Evolutionary conservation across 495 filamentous ascomycete genomes (phyloP).

Genomic region (Talaromyces wortmannii): DNA sequence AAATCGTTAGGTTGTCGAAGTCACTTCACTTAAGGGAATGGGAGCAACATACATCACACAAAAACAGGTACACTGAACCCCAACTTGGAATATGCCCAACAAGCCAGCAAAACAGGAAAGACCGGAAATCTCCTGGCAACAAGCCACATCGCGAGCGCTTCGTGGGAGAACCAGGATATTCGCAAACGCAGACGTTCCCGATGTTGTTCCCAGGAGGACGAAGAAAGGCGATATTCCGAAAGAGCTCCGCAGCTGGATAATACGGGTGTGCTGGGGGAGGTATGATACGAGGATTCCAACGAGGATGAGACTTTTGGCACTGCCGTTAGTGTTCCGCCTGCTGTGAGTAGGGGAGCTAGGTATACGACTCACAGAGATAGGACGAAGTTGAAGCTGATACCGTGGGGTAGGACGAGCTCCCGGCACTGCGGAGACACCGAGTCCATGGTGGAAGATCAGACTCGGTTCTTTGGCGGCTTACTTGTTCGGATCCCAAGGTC

Average conservation of each 20-base stretch:
- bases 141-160: conserved; percentile 71
- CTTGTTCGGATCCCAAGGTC: background rate
- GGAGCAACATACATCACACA: conserved; percentile 61
- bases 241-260: conserved; percentile 80
- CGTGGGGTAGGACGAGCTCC: conserved; percentile 11
- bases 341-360: background rate
- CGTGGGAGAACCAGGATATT: conserved; percentile 82
- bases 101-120: conserved; percentile 80
- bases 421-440: conserved; percentile 22
- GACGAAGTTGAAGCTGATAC: conserved; percentile 47
- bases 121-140: conserved; percentile 72
- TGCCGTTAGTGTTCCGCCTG: background rate
- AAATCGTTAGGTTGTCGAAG: too few species aligned
- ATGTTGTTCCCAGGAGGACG: conserved; percentile 84
- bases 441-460: conserved; percentile 3
- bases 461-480: background rate
- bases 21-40: background rate
- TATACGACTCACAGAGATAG: conserved; percentile 47
- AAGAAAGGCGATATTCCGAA: conserved; percentile 94
- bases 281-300: conserved; percentile 91
- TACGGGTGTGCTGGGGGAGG: conserved; percentile 88
- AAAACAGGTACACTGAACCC: conserved; percentile 86
- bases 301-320: conserved; percentile 61
- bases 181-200: conserved; percentile 76
- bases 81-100: conserved; percentile 84